Evolutionary conservation across 768 basidiomycete species (phyloP).

Genomic region (Neoboletus subvelutipes): DNA sequence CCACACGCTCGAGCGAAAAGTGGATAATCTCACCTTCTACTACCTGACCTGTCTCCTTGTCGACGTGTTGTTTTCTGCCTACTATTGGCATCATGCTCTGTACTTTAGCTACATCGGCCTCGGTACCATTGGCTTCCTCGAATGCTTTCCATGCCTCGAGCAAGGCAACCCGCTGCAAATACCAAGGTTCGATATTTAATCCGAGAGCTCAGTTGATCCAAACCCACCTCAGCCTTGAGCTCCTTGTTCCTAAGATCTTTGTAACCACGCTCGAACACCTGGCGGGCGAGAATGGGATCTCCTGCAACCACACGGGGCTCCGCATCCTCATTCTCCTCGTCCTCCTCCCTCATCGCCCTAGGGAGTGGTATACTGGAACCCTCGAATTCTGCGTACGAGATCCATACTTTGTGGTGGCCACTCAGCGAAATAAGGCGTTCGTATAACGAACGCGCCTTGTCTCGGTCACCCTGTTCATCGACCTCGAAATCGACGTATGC

Average conservation of each 20-base stretch:
- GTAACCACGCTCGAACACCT: conserved; percentile 85
- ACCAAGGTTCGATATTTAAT: conserved; percentile 1
- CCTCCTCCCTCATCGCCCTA: conserved; percentile 65
- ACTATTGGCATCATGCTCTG: conserved; percentile 92
- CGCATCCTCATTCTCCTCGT: conserved; percentile 56
- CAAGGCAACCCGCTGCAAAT: conserved; percentile 76
- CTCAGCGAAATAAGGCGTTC: conserved; percentile 84
- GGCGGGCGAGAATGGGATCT: conserved; percentile 64
- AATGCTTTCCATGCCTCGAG: conserved; percentile 96
- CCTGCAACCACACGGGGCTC: conserved; percentile 65
- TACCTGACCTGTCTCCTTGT: conserved; percentile 79
- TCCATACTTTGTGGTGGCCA: conserved; percentile 97
- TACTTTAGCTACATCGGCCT: conserved; percentile 76
- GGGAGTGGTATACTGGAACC: conserved; percentile 69
- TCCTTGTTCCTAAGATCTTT: conserved; percentile 78
- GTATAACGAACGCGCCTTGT: conserved; percentile 79
- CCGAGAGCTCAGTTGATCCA: not conserved
- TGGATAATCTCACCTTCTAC: conserved; percentile 66
- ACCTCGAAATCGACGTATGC: conserved; percentile 97
- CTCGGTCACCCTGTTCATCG: conserved; percentile 84
- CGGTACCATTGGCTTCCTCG: conserved; percentile 76
- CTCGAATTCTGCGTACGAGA: conserved; percentile 92
- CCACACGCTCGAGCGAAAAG: not conserved
- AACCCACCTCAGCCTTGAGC: conserved; percentile 83
- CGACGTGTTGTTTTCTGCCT: conserved; percentile 79